phyloP scores from a whole-genome alignment of 352 stramenopile genomes.

The Thalassiosira oceanica region DNA sequence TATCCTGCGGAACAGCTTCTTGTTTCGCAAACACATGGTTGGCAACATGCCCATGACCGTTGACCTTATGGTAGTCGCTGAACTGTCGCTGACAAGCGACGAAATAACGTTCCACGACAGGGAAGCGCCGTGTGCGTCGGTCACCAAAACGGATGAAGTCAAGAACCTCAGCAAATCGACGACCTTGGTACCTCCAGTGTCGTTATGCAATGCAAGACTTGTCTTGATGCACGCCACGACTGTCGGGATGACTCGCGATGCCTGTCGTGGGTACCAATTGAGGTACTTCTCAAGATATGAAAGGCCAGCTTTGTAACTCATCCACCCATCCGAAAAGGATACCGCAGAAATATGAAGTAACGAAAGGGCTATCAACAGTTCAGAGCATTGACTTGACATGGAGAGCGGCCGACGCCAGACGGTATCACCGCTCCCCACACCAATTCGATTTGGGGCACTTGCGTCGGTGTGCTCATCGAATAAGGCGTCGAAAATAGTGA shows the following conservation, averaged over 20 bases:
- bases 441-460: too few relatives aligned
- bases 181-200: slow-evolving; percentile 2
- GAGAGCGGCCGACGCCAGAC: slow-evolving; percentile 33
- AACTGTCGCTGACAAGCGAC: slow-evolving; percentile 34
- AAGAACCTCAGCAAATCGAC: slow-evolving; percentile 26
- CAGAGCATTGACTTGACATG: slow-evolving; percentile 25
- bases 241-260: slow-evolving; percentile 27
- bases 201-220: slow-evolving; percentile 10
- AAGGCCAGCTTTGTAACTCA: too few relatives aligned
- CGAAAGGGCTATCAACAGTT: slow-evolving; percentile 36
- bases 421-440: too few relatives aligned
- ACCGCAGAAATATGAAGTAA: slow-evolving; percentile 28
- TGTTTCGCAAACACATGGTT: slow-evolving; percentile 61
- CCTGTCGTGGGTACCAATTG: slow-evolving; percentile 30
- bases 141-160: slow-evolving; percentile 30
- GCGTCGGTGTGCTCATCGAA: too few relatives aligned
- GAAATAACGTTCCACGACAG: slow-evolving; percentile 67
- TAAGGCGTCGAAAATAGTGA: too few relatives aligned
- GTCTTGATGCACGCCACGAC: slow-evolving; percentile 18
- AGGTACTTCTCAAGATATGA: slow-evolving; percentile 36
- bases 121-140: slow-evolving; percentile 63
- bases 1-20: slow-evolving; percentile 59
- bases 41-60: slow-evolving; percentile 57
- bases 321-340: too few relatives aligned
- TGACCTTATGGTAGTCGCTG: slow-evolving; percentile 40